Base-by-base conservation (phyloP, 179 eudicot species). In the Silene noctiflora region DNA sequence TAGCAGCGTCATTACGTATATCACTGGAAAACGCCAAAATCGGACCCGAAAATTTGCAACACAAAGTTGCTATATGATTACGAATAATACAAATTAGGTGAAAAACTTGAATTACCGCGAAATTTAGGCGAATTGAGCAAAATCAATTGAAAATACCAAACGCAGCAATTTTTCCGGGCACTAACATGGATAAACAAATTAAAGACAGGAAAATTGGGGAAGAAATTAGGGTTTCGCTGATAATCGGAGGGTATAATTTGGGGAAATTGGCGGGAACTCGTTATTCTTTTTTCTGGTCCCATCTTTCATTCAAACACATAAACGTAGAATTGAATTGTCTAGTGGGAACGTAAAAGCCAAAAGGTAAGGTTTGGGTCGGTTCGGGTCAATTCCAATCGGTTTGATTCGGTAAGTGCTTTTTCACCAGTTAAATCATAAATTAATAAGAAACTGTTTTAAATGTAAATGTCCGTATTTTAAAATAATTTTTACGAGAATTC, bases 191-290 rank as follows among this genome's bases (percentile, higher is more conserved):
- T 9, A 17, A 14, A 0, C 8, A 14, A 55, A 20, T 67, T 5
- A 42, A 11, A 20, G 12, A 67, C 71, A n/a, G 1, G 51, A 67
- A 62, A 7, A 24, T 19, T 16, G 44, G 63, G 4, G 63, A 71
- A 6, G 59, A 53, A 71, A 71, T 71, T 71, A 53, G 74, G 74
- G 33, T 55, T 71, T 71, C 24, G 63, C 62, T 55, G 44, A 53
- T 53, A 20, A 53, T 24, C 21, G 61, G 39, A 4, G 25, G n/a
- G 24, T 19, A 53, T 11, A 44, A 44, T 44, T 68, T 42, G 60
- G 60, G 63, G 33, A 17, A 3, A 24, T 25, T 56, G 75, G 66
- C 65, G 66, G 66, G 66, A 72, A 72, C 5, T 29, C 53, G 10
- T 17, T 31, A 46, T 3, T 24, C 13, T 24, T 24, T 24, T 27